phyloP scores from a whole-genome alignment of 2,329 filamentous ascomycete species.

The Magnaporthales sp. region DNA sequence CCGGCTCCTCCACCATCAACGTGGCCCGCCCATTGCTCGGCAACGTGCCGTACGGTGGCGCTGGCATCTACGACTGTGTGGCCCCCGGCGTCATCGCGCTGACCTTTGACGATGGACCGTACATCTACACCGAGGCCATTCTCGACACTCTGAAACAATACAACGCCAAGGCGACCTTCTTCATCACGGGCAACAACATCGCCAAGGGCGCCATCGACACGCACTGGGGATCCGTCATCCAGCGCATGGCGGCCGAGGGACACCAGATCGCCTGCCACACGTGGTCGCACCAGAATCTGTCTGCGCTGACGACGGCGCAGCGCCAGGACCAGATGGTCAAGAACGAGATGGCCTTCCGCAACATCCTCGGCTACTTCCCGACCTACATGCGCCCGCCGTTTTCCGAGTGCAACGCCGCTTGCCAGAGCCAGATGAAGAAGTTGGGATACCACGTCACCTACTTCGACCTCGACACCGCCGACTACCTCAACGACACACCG shows the following conservation, averaged over 20 bases:
- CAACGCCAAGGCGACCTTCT: slow-evolving; percentile 26
- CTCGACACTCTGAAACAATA: slow-evolving; percentile 24
- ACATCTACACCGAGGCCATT: slow-evolving; percentile 22
- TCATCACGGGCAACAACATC: slow-evolving; percentile 25
- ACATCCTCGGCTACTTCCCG: slow-evolving; percentile 27
- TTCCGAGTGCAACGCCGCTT: slow-evolving; percentile 18
- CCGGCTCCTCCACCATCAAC: slow-evolving; percentile 15
- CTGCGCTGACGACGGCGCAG: slow-evolving; percentile 15
- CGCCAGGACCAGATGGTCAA: slow-evolving; percentile 29
- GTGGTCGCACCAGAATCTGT: slow-evolving; percentile 29
- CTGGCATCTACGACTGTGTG: slow-evolving; percentile 26
- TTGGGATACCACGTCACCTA: slow-evolving; percentile 25
- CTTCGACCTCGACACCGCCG: slow-evolving; percentile 21
- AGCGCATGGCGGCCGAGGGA: slow-evolving; percentile 25
- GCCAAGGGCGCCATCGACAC: slow-evolving; percentile 24
- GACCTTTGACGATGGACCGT: slow-evolving; percentile 29
- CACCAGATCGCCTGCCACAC: slow-evolving; percentile 34
- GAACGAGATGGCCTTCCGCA: slow-evolving; percentile 31
- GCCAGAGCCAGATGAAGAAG: slow-evolving; percentile 16
- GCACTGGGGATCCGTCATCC: slow-evolving; percentile 25
- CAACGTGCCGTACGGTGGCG: slow-evolving; percentile 20
- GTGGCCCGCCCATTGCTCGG: slow-evolving; percentile 18
- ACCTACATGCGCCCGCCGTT: slow-evolving; percentile 33
- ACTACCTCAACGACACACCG: slow-evolving; percentile 13
- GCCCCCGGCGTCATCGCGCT: slow-evolving; percentile 28